A percentile compares a stretch with the other conserved stretches of the same genome.
phyloP scores from a whole-genome alignment of 805 yeast genomes.

The Kuraishia hungarica region DNA sequence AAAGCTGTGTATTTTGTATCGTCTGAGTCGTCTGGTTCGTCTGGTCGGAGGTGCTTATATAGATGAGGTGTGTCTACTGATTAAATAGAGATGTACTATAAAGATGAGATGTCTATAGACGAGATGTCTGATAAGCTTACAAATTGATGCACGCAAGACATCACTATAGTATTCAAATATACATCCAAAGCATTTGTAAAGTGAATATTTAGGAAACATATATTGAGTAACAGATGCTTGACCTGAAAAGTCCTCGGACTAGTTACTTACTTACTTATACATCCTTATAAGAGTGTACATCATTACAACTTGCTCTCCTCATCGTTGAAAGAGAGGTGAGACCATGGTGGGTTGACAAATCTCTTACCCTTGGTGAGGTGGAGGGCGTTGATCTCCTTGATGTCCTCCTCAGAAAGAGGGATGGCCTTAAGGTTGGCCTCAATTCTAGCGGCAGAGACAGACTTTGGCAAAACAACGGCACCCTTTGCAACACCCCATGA shows the following conservation, averaged over 20 bases:
- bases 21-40: too few species aligned
- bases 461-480: slow-evolving; percentile 30
- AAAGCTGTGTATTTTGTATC: too few species aligned
- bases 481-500: slow-evolving; percentile 55
- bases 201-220: neutral
- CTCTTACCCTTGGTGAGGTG: slow-evolving; percentile 21
- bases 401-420: slow-evolving; percentile 26
- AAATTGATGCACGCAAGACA: too few species aligned
- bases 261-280: neutral
- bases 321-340: slow-evolving; percentile 21
- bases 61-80: too few species aligned
- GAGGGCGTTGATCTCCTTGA: slow-evolving; percentile 20
- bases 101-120: too few species aligned
- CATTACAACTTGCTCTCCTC: slow-evolving; percentile 4
- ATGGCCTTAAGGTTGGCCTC: slow-evolving; percentile 26
- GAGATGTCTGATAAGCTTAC: too few species aligned
- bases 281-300: neutral
- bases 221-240: neutral
- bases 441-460: slow-evolving; percentile 22
- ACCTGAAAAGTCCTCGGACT: neutral
- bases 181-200: too few species aligned
- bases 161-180: too few species aligned
- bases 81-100: too few species aligned
- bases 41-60: too few species aligned
- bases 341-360: slow-evolving; percentile 29